Base-by-base conservation (phyloP, 768 basidiomycete genomes). In the Rhizopogon vesiculosus region DNA sequence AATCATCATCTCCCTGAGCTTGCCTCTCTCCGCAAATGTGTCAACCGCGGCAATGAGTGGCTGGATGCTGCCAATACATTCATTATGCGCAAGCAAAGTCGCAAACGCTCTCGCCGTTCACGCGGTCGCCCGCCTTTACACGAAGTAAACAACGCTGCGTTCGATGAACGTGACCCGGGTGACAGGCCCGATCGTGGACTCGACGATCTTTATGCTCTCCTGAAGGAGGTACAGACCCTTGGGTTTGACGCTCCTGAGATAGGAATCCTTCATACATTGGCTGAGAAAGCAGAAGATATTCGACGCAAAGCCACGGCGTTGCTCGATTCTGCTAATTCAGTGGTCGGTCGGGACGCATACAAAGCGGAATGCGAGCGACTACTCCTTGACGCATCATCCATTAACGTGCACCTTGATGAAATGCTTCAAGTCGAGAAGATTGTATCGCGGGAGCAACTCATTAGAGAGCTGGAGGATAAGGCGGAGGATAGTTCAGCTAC, bases 211-310 rank as follows among this genome's bases (percentile, higher is more conserved):
- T 82, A 87, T 60, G 72, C 75, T 2, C 74, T 95, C 10, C 71
- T 97, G 15, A 65, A 72, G 3, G 86, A 94, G 63, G 91, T 89
- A 5, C 84, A 90, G 53, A 76, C 70, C 8, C 80, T 97, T 13
- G 91, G 92, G 0, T 97, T 97, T 62, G 92, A 96, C 58, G 81
- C 85, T 45, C 80, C 82, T 5, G 94, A 97, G 69, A 86, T 93
- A 29, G 72, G 66, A 12, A 65, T 72, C 5, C 78, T 92, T 29
- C 76, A 74, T 45, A 68, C 63, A 15, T 72, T 91, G 40, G 83
- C 80, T 7, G 71, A 78, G 45, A 80, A 83, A 56, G 85, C 89
- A 5, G 86, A 91, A 62, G 81, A 84, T 39, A 80, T 81, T 45
- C 84, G 80, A 61, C 62, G 67, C 48, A 81, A 81, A 66, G 87